Conservation (phyloP, 2,329 filamentous ascomycete genomes). For the Alternaria ethzedia region DNA sequence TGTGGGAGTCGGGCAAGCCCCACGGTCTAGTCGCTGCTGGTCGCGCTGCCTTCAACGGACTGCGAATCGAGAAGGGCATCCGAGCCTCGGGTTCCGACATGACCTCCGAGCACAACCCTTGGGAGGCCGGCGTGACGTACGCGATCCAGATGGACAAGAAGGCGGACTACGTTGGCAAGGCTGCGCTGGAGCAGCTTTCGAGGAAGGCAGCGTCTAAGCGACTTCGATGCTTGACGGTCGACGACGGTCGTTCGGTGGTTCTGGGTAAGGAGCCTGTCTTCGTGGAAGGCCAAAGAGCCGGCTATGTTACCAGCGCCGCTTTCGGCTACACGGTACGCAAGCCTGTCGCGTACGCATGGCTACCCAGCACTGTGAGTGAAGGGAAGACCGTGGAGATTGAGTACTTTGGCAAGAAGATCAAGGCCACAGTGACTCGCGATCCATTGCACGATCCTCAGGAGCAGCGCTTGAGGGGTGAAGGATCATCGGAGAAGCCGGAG, state of each 20-base stretch:
- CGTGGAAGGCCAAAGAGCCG: constrained; percentile 53
- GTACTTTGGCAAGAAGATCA: constrained; percentile 64
- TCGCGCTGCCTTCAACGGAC: constrained; percentile 62
- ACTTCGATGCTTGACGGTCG: constrained; percentile 60
- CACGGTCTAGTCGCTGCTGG: constrained; percentile 66
- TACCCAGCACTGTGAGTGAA: constrained; percentile 56
- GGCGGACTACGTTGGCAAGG: constrained; percentile 59
- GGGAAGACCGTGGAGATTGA: constrained; percentile 64
- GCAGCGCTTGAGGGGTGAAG: constrained; percentile 43
- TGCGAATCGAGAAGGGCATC: constrained; percentile 67
- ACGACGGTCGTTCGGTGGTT: constrained; percentile 64
- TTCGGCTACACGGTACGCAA: constrained; percentile 66
- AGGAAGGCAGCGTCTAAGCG: constrained; percentile 44
- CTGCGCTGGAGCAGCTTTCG: constrained; percentile 54
- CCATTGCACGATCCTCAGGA: constrained; percentile 56
- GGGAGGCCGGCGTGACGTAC: constrained; percentile 62
- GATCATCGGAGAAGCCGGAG: constrained; percentile 21
- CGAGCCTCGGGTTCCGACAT: constrained; percentile 65
- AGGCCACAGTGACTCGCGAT: constrained; percentile 61
- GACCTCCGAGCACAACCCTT: constrained; percentile 66
- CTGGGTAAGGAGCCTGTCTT: constrained; percentile 69
- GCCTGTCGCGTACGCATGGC: constrained; percentile 65
- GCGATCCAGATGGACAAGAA: constrained; percentile 58
- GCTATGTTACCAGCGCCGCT: constrained; percentile 67
- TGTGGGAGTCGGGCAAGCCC: constrained; percentile 61